Evolutionary conservation across 1,284 basidiomycete species (phyloP), one percentile per base, ranked within the genome.

Genomic region (Cystobasidium pallidum): DNA sequence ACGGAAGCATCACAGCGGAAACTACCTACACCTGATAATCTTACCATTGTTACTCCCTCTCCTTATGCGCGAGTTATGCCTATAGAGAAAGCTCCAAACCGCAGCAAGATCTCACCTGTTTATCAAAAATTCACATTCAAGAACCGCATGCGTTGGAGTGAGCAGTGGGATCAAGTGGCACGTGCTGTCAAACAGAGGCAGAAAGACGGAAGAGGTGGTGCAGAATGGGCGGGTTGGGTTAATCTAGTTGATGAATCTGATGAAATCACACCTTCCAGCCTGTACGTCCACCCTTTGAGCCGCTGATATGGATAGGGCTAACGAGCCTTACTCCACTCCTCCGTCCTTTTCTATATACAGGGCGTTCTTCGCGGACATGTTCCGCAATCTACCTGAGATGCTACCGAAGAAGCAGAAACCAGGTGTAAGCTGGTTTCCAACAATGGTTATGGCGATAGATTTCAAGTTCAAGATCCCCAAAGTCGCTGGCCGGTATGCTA

Each of bases 401-500:
- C 32, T 71, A 28, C 68, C 68, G 8, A 39, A 51, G 32, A 47
- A 45, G 32, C 68, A 71, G 32, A 57, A 58, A 32, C 57, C 59
- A 11, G 68, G 68, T n/a, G 19, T 59, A 10, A 63, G 59, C 26
- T 71, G 68, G 68, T 71, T 71, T 17, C 68, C 68, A 1, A 71
- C 68, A 3, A 71, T 71, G 68, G 68, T 71, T n/a, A 61, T 71
- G 45, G 59, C 68, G 1, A 57, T 71, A 26, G 68, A 71, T 47
- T 71, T 71, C 36, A 71, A 71, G 39, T 59, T 71, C 59, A 71
- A 71, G 41, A 54, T 71, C n/a, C 39, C 34, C 1, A 52, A 51
- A 30, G 17, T 52, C 24, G 11, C 28, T 15, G 41, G 54, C 7
- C 41, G 57, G 2, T 64, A 64, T 19, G 61, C 59, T 13, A 63